Percentiles rank a stretch among this genome's conserved stretches.
Conservation (phyloP, 768 basidiomycete genomes). For the Leccinum arenicola region DNA sequence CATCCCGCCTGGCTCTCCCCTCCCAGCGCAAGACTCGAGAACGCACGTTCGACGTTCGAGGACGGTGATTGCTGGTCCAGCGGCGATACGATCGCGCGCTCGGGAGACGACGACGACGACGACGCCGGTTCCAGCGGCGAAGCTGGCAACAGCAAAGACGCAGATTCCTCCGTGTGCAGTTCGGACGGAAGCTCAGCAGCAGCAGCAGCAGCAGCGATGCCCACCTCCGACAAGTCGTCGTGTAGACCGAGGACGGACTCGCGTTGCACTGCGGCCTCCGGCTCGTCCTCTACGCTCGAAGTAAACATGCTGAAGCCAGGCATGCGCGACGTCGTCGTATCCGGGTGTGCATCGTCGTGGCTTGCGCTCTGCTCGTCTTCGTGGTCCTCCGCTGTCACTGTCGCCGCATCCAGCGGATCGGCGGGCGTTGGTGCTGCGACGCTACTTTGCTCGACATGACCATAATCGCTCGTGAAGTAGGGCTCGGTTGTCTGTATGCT, state of each 20-base stretch:
- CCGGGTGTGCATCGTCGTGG: conserved; percentile 11
- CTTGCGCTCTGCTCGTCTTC: conserved; percentile 27
- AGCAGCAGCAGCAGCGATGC: not conserved
- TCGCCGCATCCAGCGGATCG: conserved; percentile 43
- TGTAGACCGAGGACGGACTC: conserved; percentile 10
- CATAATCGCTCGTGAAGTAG: conserved; percentile 32
- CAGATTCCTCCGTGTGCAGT: conserved; percentile 12
- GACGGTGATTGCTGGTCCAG: conserved; percentile 25
- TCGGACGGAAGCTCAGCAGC: conserved; percentile 10
- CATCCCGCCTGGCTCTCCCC: conserved; percentile 50
- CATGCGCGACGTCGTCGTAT: conserved; percentile 21
- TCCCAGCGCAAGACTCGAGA: conserved; percentile 46
- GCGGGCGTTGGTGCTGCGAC: conserved; percentile 19
- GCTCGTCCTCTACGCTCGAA: conserved; percentile 24
- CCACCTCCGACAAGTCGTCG: not conserved
- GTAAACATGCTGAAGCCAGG: conserved; percentile 51
- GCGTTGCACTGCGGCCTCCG: conserved; percentile 11
- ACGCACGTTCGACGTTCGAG: conserved; percentile 27
- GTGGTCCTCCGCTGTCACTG: conserved; percentile 29
- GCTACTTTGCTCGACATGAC: conserved; percentile 29
- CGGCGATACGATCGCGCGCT: conserved; percentile 29
- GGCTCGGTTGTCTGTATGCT: conserved; percentile 33
- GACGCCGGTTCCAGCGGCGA: conserved; percentile 11
- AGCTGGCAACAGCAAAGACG: conserved; percentile 3
- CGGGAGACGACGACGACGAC: conserved; percentile 22